Base-by-base conservation (phyloP, 2,329 filamentous ascomycete species). In the Clonostachys sp. region DNA sequence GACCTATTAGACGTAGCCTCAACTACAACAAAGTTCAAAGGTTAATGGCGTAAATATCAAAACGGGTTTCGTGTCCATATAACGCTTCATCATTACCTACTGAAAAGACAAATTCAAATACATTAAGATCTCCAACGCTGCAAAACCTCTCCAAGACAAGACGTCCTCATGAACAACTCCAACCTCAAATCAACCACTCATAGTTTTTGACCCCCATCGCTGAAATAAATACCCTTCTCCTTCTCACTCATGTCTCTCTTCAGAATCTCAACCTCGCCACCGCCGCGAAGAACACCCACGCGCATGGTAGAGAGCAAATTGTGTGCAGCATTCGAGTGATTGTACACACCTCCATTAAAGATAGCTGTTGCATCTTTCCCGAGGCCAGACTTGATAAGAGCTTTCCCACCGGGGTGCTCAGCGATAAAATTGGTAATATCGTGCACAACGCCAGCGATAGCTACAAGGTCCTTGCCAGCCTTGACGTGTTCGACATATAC, bases 221-320 rank as follows among this genome's bases (percentile, higher is more conserved):
- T 91, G 65, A 89, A 80, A 55, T 87, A 84, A 49, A 84, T 82
- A 49, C 87, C 79, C 58, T 91, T 88, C 75, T 92, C 91, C 75
- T 87, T 89, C 71, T 91, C 87, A 58, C 84, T 80, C 67, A 91
- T 86, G 48, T 86, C 83, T 39, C 88, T 84, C 81, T 94, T 94
- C 89, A 89, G 95, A 69, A 94, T 90, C 77, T 95, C 89, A 24
- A 95, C 89, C 67, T 94, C 89, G 64, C 87, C 90, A 41, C 89
- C 89, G 54, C 89, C 89, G 45, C 88, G 87, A 53, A 95, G 86
- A 44, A 95, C 89, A 67, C 88, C 89, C 12, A 94, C 84, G 57
- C 89, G 81, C 88, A 94, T 94, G 56, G 88, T 94, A 8, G 87
- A 91, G 53, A 95, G 78, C 51, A 94, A 70, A 73, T 95, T 95